Percentiles rank a stretch among this genome's conserved stretches.
Conservation (phyloP, 352 stramenopile species). For the Plasmopara muralis region DNA sequence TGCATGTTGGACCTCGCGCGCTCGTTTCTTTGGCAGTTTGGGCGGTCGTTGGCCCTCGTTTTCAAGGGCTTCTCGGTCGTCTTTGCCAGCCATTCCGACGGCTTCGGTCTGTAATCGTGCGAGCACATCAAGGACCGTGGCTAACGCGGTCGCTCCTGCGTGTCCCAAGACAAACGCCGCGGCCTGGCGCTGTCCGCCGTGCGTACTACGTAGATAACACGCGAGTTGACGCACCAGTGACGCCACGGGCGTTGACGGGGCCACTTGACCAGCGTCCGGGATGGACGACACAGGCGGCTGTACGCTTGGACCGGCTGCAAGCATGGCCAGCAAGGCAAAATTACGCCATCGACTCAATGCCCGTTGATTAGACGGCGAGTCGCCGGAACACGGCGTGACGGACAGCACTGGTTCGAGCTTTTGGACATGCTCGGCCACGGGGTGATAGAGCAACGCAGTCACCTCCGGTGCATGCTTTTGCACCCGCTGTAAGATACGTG, state of each 20-base stretch:
- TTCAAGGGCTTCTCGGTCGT: constrained; percentile 10
- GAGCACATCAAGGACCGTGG: constrained; percentile 45
- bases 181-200: constrained; percentile 43
- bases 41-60: no score
- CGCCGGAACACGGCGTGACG: constrained; percentile 6
- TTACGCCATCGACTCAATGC: constrained; percentile 63
- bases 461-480: constrained; percentile 42
- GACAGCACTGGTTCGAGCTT: constrained; percentile 58
- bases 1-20: constrained; percentile 20
- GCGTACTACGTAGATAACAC: constrained; percentile 54
- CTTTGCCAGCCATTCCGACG: constrained; percentile 21
- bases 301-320: constrained; percentile 38
- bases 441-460: constrained; percentile 53
- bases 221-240: constrained; percentile 45
- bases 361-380: constrained; percentile 6
- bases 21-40: constrained; percentile 16
- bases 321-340: constrained; percentile 45
- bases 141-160: constrained; percentile 23
- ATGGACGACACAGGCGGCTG: constrained; percentile 17
- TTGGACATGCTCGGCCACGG: constrained; percentile 51
- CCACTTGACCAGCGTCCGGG: constrained; percentile 14
- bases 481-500: constrained; percentile 38
- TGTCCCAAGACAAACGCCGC: constrained; percentile 50
- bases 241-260: constrained; percentile 24
- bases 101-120: constrained; percentile 47